Evolutionary conservation across 352 stramenopile genomes (phyloP), one percentile per base, ranked within the genome.

Genomic region (Pythium biforme): DNA sequence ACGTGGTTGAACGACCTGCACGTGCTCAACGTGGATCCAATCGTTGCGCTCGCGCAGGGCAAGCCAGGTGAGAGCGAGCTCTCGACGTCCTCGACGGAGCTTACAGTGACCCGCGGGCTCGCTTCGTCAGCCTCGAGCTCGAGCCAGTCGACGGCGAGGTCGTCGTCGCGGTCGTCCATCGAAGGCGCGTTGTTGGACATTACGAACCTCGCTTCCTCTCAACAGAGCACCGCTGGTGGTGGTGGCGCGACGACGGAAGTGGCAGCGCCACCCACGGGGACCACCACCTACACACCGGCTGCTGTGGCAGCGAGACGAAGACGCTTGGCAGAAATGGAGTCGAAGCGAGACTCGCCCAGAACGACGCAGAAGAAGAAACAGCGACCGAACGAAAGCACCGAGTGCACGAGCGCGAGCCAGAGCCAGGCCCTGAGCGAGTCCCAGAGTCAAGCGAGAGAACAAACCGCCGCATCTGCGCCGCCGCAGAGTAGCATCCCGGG

Each of bases 1-100:
- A 57, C 55, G 3, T 92, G 83, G 83, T 70, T 90, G 1, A 77
- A 88, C 57, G 83, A 92, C 57, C n/a, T 88, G 31, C 68, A 86
- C 43, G 33, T 86, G 20, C 70, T 92, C 20, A 59, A 66, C 22
- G 45, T 81, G 5, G 73, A 68, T n/a, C 53, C 77, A 7, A 47
- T 57, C 4, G 25, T 37, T 8, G 27, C 2, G 20, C 23, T n/a
- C 23, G 7, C 12, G 8, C 0, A 37, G 29, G 19, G 20, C 51
- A 41, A 54, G 15, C 6, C 41, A 29, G 17, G 23, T 9, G 10
- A 52, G 22, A 23, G 8, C 8, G 43, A 47, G 11, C 20, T 4
- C 9, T 57, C 49, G 14, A 14, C 34, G 14, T 56, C 62, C 7
- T 61, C 48, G 8, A 23, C 26, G 26, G 62, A 64, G 26, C 11